Conservation (phyloP, 306 rosid genomes). For the Pyrus bretschneideri region DNA sequence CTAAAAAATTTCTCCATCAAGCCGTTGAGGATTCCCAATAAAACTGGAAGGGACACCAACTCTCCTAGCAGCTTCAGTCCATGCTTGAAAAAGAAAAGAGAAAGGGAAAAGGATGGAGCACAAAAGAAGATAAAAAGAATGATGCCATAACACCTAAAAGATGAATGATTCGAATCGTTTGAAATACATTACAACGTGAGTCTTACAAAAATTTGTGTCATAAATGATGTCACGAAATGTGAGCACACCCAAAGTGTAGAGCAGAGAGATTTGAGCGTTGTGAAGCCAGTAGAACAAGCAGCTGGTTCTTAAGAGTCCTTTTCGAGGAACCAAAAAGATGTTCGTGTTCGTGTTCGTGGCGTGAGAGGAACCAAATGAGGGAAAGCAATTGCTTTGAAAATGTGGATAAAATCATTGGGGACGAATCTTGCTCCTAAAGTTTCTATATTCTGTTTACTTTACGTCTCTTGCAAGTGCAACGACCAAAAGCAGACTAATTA, state of each 20-base stretch:
- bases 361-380: neutral
- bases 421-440: neutral
- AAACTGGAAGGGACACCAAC: neutral
- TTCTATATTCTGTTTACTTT: neutral
- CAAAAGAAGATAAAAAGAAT: neutral
- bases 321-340: neutral
- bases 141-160: neutral
- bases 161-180: too few species aligned
- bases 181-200: too few species aligned
- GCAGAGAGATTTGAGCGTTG: neutral
- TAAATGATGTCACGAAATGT: neutral
- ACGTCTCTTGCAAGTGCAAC: neutral
- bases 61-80: neutral
- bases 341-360: neutral
- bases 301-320: neutral
- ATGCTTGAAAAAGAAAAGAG: neutral
- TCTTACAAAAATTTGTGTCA: too few species aligned
- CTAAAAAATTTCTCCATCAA: too few species aligned
- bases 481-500: neutral
- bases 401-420: neutral
- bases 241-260: neutral
- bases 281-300: neutral
- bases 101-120: neutral
- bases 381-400: neutral
- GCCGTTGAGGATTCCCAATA: neutral